phyloP scores from a whole-genome alignment of 257 asterid genomes.

The Nicotiana paniculata region DNA sequence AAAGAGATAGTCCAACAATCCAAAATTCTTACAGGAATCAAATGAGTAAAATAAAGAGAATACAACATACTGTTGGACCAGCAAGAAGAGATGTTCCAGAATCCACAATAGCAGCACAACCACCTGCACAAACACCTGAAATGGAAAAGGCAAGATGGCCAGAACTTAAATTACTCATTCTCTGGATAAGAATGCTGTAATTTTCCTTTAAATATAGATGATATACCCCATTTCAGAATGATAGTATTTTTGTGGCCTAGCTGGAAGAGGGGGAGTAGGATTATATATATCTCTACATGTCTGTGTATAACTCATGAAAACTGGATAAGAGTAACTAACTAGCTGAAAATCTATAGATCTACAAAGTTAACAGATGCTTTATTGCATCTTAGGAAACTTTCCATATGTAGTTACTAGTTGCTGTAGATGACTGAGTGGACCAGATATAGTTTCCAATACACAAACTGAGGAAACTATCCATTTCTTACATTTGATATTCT shows the following conservation, averaged over 20 bases:
- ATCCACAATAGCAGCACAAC: constrained; percentile 95
- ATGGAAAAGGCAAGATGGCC: background rate
- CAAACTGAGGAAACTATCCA: background rate
- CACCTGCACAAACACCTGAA: constrained; percentile 72
- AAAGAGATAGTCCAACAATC: background rate
- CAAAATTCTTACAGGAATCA: background rate
- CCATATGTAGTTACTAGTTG: background rate
- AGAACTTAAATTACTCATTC: background rate
- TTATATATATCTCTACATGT: background rate
- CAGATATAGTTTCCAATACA: background rate
- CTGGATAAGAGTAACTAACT: background rate
- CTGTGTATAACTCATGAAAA: background rate
- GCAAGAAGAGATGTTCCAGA: constrained; percentile 90
- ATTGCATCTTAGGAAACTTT: background rate
- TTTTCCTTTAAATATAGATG: background rate
- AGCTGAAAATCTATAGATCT: background rate
- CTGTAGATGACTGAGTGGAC: background rate
- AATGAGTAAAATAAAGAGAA: background rate
- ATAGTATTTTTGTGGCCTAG: background rate
- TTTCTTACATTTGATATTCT: background rate
- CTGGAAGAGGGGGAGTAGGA: background rate
- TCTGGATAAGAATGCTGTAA: background rate
- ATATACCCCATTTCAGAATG: background rate
- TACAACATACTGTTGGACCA: constrained; percentile 77
- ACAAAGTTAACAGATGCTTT: background rate